phyloP scores from a whole-genome alignment of 805 yeast genomes.

The Candida ipomoeae region DNA sequence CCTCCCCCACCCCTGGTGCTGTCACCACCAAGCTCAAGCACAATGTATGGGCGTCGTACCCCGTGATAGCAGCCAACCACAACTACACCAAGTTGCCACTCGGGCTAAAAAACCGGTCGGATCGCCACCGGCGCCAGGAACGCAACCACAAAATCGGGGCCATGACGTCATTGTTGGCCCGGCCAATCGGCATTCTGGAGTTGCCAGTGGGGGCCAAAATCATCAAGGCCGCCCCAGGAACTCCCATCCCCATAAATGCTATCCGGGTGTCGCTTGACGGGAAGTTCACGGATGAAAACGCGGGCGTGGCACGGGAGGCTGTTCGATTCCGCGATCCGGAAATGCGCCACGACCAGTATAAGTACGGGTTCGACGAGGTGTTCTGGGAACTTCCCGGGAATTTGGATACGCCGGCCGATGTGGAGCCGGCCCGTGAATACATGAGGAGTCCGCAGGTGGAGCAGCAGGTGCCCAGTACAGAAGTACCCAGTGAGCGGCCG shows the following conservation, averaged over 20 bases:
- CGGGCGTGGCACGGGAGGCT: background rate
- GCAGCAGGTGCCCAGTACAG: background rate
- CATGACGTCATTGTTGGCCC: background rate
- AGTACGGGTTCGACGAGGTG: slow-evolving; percentile 4
- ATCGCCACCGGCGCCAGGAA: background rate
- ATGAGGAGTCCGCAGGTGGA: background rate
- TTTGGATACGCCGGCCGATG: background rate
- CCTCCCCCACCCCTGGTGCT: background rate
- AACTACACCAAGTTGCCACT: slow-evolving; percentile 4
- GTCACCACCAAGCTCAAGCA: background rate
- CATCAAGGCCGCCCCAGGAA: slow-evolving; percentile 24
- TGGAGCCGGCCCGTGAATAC: background rate
- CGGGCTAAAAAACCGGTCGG: background rate
- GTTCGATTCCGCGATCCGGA: slow-evolving; percentile 2
- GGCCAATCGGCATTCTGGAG: slow-evolving; percentile 3
- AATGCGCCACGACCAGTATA: slow-evolving; percentile 1
- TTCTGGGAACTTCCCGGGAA: slow-evolving; percentile 1
- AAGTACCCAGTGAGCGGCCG: background rate
- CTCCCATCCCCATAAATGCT: slow-evolving; percentile 28
- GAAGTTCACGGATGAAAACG: background rate
- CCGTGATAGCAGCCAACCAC: slow-evolving; percentile 2
- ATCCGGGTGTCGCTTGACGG: slow-evolving; percentile 19
- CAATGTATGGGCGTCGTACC: slow-evolving; percentile 4
- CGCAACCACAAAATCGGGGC: background rate
- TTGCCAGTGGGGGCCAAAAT: slow-evolving; percentile 17